Percentiles rank a stretch among this genome's conserved stretches.
Conservation (phyloP, 192 early-diverging fungal species). For the Podila clonocystis region DNA sequence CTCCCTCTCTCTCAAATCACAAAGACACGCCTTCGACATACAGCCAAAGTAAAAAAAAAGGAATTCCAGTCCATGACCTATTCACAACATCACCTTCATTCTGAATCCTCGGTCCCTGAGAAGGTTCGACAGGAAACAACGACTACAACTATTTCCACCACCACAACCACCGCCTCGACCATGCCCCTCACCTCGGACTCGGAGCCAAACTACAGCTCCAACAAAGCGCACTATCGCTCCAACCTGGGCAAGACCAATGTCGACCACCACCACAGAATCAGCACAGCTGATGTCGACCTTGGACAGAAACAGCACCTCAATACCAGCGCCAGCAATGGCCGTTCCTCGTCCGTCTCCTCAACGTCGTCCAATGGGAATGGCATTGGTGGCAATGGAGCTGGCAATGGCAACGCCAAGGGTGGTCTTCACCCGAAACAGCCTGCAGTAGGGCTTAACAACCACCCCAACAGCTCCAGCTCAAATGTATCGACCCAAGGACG, state of each 20-base stretch:
- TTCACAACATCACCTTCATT: conserved; percentile 17
- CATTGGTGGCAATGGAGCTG: neutral
- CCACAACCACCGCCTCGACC: conserved; percentile 41
- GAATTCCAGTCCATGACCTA: conserved; percentile 36
- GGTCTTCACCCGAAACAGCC: neutral
- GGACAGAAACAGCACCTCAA: conserved; percentile 6
- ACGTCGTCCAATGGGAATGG: conserved; percentile 17
- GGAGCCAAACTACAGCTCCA: conserved; percentile 8
- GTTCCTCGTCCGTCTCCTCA: conserved; percentile 35
- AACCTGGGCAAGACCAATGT: conserved; percentile 16
- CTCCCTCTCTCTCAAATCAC: neutral
- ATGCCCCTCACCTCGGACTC: conserved; percentile 44
- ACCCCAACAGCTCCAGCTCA: conserved; percentile 13
- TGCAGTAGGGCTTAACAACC: neutral
- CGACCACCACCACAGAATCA: conserved; percentile 10
- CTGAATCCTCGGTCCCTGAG: conserved; percentile 23
- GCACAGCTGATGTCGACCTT: conserved; percentile 21
- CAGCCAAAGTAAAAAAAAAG: neutral
- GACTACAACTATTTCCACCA: conserved; percentile 41
- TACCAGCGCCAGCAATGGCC: conserved; percentile 2
- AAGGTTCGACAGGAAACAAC: conserved; percentile 49
- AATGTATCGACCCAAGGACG: conserved; percentile 10
- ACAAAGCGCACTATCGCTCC: conserved; percentile 16
- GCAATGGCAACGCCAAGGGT: neutral
- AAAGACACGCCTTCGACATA: neutral